Conservation (phyloP, 1,284 basidiomycete genomes). For the Marasmius oreades region DNA sequence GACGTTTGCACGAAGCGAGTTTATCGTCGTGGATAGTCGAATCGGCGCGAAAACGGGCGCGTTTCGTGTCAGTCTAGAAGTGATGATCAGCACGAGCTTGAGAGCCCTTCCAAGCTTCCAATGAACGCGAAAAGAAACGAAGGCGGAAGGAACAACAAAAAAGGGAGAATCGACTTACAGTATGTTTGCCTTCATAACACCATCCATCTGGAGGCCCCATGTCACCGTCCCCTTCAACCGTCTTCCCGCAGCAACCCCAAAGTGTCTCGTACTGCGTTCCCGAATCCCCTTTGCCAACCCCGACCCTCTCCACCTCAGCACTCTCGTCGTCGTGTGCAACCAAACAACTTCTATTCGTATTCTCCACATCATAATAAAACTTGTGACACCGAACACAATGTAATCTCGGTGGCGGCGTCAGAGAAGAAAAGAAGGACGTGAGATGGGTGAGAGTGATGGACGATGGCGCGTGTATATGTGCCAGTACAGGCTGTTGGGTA, state of each 20-base stretch:
- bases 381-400: slow-evolving; percentile 76
- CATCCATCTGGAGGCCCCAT: slow-evolving; percentile 79
- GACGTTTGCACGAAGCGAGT: slow-evolving; percentile 51
- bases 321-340: slow-evolving; percentile 49
- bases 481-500: slow-evolving; percentile 22
- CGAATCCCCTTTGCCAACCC: slow-evolving; percentile 16
- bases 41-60: slow-evolving; percentile 73
- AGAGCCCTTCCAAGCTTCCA: no score
- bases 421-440: slow-evolving; percentile 50
- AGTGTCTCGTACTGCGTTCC: slow-evolving; percentile 43
- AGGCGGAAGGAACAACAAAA: no score
- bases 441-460: slow-evolving; percentile 36
- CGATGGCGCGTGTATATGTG: slow-evolving; percentile 16
- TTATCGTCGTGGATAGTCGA: slow-evolving; percentile 66
- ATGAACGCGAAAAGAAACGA: no score
- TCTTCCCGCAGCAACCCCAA: slow-evolving; percentile 69
- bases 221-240: slow-evolving; percentile 69
- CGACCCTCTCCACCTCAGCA: slow-evolving; percentile 40
- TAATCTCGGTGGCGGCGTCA: slow-evolving; percentile 59
- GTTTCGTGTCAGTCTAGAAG: slow-evolving; percentile 61
- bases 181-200: slow-evolving; percentile 80
- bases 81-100: slow-evolving; percentile 4
- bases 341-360: slow-evolving; percentile 49
- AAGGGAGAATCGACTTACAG: no score
- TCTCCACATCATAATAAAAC: slow-evolving; percentile 54